Conservation (phyloP, 345 rosid genomes). For the Hibiscus trionum region DNA sequence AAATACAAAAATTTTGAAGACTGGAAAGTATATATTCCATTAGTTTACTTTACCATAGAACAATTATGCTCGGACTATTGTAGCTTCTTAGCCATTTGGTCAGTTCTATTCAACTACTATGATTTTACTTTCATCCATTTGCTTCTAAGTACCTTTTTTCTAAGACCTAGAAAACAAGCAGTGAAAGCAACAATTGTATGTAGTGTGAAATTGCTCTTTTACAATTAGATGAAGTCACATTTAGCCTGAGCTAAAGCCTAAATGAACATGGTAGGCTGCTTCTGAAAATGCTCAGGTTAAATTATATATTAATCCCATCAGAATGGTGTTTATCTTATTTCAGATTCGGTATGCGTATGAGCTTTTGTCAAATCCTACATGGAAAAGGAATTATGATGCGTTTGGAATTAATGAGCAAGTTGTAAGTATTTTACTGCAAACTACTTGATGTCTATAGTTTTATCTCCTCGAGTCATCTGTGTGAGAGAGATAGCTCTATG, state of each 20-base stretch:
- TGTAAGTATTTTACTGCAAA: constrained; percentile 39
- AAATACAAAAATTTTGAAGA: background rate
- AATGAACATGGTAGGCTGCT: background rate
- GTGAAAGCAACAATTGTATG: background rate
- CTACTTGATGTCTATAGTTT: constrained; percentile 4
- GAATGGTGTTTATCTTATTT: constrained; percentile 16
- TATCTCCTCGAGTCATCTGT: background rate
- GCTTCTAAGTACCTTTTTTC: background rate
- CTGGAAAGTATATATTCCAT: background rate
- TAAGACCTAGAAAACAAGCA: background rate
- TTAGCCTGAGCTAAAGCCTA: background rate
- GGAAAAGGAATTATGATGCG: constrained; percentile 80
- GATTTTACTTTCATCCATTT: background rate
- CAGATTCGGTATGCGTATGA: constrained; percentile 85
- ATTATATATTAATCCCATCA: background rate
- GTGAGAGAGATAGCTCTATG: background rate
- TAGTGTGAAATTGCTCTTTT: background rate
- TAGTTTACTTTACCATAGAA: background rate
- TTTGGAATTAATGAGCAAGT: constrained; percentile 70
- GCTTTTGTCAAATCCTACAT: constrained; percentile 52
- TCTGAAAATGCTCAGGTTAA: background rate
- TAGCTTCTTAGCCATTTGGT: background rate
- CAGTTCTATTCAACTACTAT: background rate
- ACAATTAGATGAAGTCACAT: background rate
- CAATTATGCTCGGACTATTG: background rate